Conservation (phyloP, 805 yeast species). For the Nakazawaea wickerhamii region DNA sequence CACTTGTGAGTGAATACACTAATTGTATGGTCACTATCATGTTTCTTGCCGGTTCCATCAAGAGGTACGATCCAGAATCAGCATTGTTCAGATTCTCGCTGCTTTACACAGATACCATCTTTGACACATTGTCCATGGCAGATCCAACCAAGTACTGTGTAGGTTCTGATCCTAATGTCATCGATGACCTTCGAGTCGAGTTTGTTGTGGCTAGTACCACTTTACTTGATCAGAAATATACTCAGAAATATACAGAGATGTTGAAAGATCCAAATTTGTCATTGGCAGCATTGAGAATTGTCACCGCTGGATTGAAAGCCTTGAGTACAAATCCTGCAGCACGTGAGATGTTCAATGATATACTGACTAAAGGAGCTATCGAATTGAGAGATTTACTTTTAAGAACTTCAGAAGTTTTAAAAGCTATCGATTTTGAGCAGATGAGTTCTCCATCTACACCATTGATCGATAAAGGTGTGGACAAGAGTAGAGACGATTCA, state of each 20-base stretch:
- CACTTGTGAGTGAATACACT: slow-evolving; percentile 1
- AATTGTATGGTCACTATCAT: slow-evolving; percentile 13
- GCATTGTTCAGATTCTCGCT: slow-evolving; percentile 7
- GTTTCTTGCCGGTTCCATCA: slow-evolving; percentile 10
- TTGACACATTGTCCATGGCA: slow-evolving; percentile 7
- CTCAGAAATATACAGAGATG: slow-evolving; percentile 1
- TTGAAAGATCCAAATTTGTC: slow-evolving; percentile 6
- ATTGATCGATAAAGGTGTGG: slow-evolving; percentile 13
- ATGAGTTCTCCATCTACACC: slow-evolving; percentile 16
- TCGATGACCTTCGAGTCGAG: slow-evolving; percentile 21
- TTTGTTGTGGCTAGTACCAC: slow-evolving; percentile 21
- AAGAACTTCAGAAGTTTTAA: slow-evolving; percentile 10
- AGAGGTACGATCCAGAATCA: slow-evolving; percentile 7
- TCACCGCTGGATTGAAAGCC: slow-evolving; percentile 11
- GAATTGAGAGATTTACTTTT: slow-evolving; percentile 1
- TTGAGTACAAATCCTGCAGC: slow-evolving; percentile 11
- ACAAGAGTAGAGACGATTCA: slow-evolving; percentile 3
- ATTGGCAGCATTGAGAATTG: slow-evolving; percentile 12
- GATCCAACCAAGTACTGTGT: slow-evolving; percentile 17
- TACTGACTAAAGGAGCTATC: slow-evolving; percentile 1
- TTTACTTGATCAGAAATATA: slow-evolving; percentile 14
- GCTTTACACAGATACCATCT: slow-evolving; percentile 8
- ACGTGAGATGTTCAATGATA: slow-evolving; percentile 1
- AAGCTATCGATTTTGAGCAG: slow-evolving; percentile 1
- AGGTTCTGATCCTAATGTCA: slow-evolving; percentile 15